Evolutionary conservation across 441 rosid genomes (phyloP).

Genomic region (Jatropha multifida): DNA sequence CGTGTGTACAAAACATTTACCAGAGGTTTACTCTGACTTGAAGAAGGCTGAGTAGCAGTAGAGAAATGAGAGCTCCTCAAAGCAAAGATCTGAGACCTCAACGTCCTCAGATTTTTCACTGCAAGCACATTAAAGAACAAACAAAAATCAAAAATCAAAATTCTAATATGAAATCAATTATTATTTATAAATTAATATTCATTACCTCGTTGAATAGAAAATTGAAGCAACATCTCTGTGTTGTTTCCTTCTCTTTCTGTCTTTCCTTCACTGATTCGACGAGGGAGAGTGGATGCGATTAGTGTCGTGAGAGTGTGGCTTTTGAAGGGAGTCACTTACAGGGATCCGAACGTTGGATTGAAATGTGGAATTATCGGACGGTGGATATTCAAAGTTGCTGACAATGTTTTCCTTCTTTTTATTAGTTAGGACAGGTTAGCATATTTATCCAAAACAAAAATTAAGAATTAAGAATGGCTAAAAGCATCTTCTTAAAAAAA

Average conservation of each 20-base stretch:
- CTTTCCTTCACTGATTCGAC: background rate
- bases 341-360: background rate
- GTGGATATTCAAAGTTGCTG: conserved; percentile 15
- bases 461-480: too few species aligned
- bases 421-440: too few species aligned
- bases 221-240: conserved; percentile 36
- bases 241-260: background rate
- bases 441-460: too few species aligned
- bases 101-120: conserved; percentile 50
- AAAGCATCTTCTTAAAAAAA: too few species aligned
- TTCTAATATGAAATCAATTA: background rate
- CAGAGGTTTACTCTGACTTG: conserved; percentile 42
- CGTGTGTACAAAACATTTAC: conserved; percentile 28
- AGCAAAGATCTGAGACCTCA: conserved; percentile 46
- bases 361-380: background rate
- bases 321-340: background rate
- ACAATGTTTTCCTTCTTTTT: too few species aligned
- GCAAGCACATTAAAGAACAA: conserved; percentile 17
- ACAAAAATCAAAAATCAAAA: background rate
- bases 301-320: background rate
- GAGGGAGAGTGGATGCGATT: background rate
- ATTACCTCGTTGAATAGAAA: conserved; percentile 46
- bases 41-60: conserved; percentile 53
- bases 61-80: conserved; percentile 39
- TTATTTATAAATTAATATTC: background rate